Conservation (phyloP, 805 yeast species). For the Ascoidea tarda region DNA sequence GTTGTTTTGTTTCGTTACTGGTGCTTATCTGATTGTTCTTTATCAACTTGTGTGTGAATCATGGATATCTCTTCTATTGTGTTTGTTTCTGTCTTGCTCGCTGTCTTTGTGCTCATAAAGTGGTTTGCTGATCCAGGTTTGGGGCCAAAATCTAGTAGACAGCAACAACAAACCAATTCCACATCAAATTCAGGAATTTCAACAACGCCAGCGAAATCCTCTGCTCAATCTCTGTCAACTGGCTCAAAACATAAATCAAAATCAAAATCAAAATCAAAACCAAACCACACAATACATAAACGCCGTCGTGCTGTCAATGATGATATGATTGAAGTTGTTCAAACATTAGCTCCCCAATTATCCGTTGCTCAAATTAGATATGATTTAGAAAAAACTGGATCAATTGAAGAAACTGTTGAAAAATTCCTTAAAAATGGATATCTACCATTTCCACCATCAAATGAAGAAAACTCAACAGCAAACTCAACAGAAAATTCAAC, state of each 20-base stretch:
- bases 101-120: no score
- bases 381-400: slow-evolving; percentile 65
- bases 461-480: slow-evolving; percentile 13
- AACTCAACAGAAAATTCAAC: slow-evolving; percentile 3
- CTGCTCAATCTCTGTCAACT: no score
- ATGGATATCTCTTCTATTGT: no score
- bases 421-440: slow-evolving; percentile 46
- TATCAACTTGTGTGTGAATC: no score
- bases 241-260: background rate
- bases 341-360: slow-evolving; percentile 64
- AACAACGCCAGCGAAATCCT: no score
- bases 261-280: background rate
- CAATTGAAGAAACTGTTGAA: slow-evolving; percentile 71
- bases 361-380: slow-evolving; percentile 55
- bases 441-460: slow-evolving; percentile 41
- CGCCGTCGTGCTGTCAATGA: slow-evolving; percentile 36
- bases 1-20: no score
- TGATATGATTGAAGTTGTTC: slow-evolving; percentile 78
- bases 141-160: no score
- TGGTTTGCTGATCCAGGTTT: no score
- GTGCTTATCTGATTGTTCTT: no score
- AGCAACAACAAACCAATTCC: no score
- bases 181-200: no score
- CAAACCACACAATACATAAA: background rate
- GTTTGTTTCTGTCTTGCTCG: no score